Percentiles rank a stretch among this genome's conserved stretches.
Conservation (phyloP, 2,329 filamentous ascomycete genomes). For the Chaetomium strumarium region DNA sequence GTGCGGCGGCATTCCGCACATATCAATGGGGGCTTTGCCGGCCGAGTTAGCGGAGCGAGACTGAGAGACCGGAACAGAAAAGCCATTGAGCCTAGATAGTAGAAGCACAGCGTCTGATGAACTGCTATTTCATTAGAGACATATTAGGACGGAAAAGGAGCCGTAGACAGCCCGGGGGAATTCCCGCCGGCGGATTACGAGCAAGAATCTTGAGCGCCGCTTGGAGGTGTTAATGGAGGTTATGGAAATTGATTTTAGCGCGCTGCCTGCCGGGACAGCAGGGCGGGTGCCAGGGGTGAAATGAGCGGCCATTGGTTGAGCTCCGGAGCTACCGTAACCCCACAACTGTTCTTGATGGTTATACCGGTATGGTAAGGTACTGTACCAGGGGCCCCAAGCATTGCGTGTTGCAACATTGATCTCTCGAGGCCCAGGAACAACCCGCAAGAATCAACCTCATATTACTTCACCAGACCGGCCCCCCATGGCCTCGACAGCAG, state of each 20-base stretch:
- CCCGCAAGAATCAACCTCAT: too few species aligned
- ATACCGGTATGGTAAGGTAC: too few species aligned
- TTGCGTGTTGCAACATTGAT: too few species aligned
- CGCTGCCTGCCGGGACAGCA: conserved; percentile 16
- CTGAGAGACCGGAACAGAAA: conserved; percentile 15
- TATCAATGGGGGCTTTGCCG: conserved; percentile 23
- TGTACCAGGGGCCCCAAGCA: too few species aligned
- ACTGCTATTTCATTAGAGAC: too few species aligned
- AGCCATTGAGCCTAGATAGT: conserved; percentile 17
- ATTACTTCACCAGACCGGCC: background rate
- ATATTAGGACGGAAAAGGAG: background rate
- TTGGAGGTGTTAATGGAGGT: background rate
- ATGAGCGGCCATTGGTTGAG: conserved; percentile 14
- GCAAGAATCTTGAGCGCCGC: background rate
- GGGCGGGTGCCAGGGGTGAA: conserved; percentile 3
- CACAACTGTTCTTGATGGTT: too few species aligned
- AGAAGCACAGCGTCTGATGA: background rate
- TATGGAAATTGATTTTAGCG: conserved; percentile 11
- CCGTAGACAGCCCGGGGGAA: background rate
- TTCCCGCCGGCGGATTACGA: background rate
- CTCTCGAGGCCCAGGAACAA: too few species aligned
- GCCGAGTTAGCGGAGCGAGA: conserved; percentile 14
- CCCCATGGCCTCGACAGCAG: conserved; percentile 23
- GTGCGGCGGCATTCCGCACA: conserved; percentile 45
- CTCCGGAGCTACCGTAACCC: background rate